Base-by-base conservation (phyloP, 2,329 filamentous ascomycete genomes). In the Diaporthe vaccinii region DNA sequence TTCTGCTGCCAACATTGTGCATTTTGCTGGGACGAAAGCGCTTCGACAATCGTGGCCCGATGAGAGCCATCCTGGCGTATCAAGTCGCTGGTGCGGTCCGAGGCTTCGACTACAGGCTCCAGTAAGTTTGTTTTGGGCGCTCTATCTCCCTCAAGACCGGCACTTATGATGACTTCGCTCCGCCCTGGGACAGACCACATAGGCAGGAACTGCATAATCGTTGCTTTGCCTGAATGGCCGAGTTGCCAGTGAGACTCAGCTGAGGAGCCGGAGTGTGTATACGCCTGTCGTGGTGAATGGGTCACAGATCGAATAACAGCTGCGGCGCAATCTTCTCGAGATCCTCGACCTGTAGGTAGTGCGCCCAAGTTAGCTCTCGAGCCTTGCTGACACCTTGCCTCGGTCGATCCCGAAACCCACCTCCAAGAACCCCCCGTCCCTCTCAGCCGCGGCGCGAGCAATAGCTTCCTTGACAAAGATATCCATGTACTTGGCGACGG, bases 381-480 rank as follows among this genome's bases (percentile, higher is more conserved):
- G 76, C 49, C 49, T 68, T 51, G 73, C 53, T 70, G 17, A 34
- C 25, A 59, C n/a, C 8, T 34, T n/a, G 34, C 41, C 15, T 34
- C 10, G 4, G 25, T 31, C 46, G 22, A 14, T 22, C 12, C 25
- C 9, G 34, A 44, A 76, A 83, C 90, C 84, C 78, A 95, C 93
- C 90, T 97, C 94, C 49, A 96, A 82, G 81, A 96, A 95, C 5
- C 90, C 92, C 75, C 91, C 88, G 44, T 87, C 87, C 81, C 93
- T 92, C 86, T 95, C 93, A 75, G 92, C 91, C 14, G 92, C 91
- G 53, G 94, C 92, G 81, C 96, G 86, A 22, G 95, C 95, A 82
- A 98, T 92, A 1, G 95, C 95, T 85, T 98, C 96, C 77, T 94
- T 89, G 72, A 98, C 93, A 84, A 98, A 98, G 0, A 96, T 91